These are phyloP conservation scores for Pittosporum tobira DNA, from an alignment of 129 eudicot species.

Conservation along the genomic window DNA sequence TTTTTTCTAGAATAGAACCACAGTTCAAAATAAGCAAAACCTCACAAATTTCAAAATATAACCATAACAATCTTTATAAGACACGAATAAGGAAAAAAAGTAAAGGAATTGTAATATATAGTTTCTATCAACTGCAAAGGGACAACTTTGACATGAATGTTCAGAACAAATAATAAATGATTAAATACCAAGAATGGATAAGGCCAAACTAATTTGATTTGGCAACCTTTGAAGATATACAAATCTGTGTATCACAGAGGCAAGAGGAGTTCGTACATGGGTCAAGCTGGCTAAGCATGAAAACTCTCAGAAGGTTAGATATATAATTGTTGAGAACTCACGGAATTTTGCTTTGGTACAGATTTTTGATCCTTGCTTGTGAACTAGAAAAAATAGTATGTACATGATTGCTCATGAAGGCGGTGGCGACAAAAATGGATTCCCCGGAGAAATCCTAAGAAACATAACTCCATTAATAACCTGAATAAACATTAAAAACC, in stretches of 20 bases:
- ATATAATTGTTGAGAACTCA: not conserved
- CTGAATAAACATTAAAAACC: not conserved
- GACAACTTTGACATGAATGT: not conserved
- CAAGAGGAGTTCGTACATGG: conserved; percentile 5
- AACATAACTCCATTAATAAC: not conserved
- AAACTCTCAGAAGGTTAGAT: not conserved
- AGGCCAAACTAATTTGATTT: not conserved
- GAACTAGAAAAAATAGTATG: not conserved
- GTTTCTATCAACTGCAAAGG: not conserved
- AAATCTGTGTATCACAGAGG: not conserved
- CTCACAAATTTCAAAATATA: no score
- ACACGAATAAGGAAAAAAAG: not conserved
- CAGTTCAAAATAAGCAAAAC: not conserved
- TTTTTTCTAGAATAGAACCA: no score
- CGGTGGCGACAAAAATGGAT: conserved; percentile 52
- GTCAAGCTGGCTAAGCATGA: not conserved
- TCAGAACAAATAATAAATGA: not conserved
- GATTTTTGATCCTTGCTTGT: conserved; percentile 18
- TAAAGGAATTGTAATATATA: not conserved
- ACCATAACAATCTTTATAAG: not conserved
- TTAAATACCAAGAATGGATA: not conserved
- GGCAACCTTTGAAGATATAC: not conserved
- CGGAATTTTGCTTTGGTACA: conserved; percentile 5
- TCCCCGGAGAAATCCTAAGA: conserved; percentile 58
- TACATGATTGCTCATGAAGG: conserved; percentile 19